These are phyloP conservation scores for Gaeumannomyces tritici DNA, from an alignment of 2,329 filamentous ascomycete genomes.

Conservation along the genomic window DNA sequence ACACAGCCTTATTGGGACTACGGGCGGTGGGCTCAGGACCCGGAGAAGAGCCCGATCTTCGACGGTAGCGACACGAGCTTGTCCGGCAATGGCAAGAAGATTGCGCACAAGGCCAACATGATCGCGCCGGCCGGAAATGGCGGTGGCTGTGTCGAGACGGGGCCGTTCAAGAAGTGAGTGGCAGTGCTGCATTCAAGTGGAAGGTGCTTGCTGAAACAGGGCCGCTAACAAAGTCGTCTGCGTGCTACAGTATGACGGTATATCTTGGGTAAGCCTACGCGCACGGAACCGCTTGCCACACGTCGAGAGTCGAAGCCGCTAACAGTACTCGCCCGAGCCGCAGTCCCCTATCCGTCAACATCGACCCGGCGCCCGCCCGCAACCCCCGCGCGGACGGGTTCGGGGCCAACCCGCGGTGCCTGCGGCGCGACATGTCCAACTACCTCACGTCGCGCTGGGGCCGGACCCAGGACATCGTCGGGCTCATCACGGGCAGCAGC, in stretches of 20 bases:
- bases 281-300: too few species aligned
- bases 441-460: constrained; percentile 15
- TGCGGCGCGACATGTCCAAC: constrained; percentile 30
- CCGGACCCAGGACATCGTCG: constrained; percentile 18
- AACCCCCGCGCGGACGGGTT: constrained; percentile 23
- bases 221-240: background rate
- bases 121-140: constrained; percentile 37
- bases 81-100: constrained; percentile 34
- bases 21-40: constrained; percentile 34
- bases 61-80: constrained; percentile 42
- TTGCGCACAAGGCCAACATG: constrained; percentile 14
- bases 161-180: constrained; percentile 38
- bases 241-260: constrained; percentile 7
- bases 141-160: constrained; percentile 40
- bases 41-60: constrained; percentile 39
- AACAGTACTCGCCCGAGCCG: constrained; percentile 22
- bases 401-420: constrained; percentile 34
- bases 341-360: constrained; percentile 19
- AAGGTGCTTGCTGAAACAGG: background rate
- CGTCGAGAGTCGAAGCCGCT: background rate
- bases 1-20: constrained; percentile 42
- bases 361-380: constrained; percentile 15
- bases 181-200: background rate
- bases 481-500: constrained; percentile 25
- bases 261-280: constrained; percentile 1